Evolutionary conservation across 176 grass and related monocot species (phyloP), one percentile per base, ranked within the genome.

Genomic region (Aegilops bicornis): DNA sequence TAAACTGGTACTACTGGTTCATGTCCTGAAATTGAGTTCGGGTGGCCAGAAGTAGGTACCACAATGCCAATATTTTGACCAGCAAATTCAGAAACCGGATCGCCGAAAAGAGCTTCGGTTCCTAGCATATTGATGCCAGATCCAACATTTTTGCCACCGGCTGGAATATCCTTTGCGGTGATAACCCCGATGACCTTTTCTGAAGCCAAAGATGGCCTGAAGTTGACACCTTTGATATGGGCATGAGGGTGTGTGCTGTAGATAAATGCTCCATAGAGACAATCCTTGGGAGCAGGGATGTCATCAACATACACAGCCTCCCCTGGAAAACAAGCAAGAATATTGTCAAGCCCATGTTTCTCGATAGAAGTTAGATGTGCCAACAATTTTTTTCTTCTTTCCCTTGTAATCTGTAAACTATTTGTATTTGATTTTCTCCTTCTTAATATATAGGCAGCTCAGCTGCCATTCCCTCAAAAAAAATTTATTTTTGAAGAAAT

Each of bases 241-340:
- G 94, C 94, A 64, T 87, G 71, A 32, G 94, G 91, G 47, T 87
- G 86, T 65, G 85, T 94, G 88, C 92, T 94, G 59, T 92, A 94
- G 71, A 97, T 89, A 87, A 97, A 97, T 42, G 94, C 91, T 73
- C 91, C 94, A 84, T 91, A 97, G 66, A 97, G 92, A 59, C 94
- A 97, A 42, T 97, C 92, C 69, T 88, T 90, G 14, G 89, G 87
- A 76, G 94, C 82, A 76, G 91, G 92, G 70, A 94, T 92, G 43
- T 97, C 94, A 83, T 97, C 94, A 48, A 94, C 83, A 15, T 94
- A 97, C 69, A 97, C 88, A 22, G 92, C 94, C 83, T 97, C 94
- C 80, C 94, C 94, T 97, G 79, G 30, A 42, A 42, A 42, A 47
- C 43, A 47, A 47, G 43, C 40, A 42, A 13, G 10, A 47, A 47